Evolutionary conservation across 225 moss, liverwort and hornwort species (phyloP), one percentile per base, ranked within the genome.

Genomic region (Bryum argenteum): DNA sequence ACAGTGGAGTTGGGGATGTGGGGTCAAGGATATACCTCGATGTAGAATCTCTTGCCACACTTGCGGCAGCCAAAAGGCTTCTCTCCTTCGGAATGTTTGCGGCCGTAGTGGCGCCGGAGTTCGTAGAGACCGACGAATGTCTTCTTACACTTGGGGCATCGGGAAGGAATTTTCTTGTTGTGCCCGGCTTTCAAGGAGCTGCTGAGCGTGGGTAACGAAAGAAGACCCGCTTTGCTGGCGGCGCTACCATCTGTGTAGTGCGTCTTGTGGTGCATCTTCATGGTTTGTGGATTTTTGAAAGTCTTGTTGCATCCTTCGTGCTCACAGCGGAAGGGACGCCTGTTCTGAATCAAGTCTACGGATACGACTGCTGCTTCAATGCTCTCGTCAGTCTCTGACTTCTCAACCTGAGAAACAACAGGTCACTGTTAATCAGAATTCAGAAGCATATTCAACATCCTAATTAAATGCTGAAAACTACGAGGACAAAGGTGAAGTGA

Each of bases 241-340:
- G 85, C 67, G 20, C 84, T 83, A 8, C 89, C 89, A 28, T 89
- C 89, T 9, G 87, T 74, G 63, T 79, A 85, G 26, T 93, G 93
- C 6, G 93, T 91, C 74, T 93, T 93, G 81, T 79, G 80, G 66
- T 93, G 93, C 93, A 93, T 93, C 61, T 82, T 90, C 93, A 91
- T 89, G 45, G 93, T 93, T 66, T 93, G 93, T 0, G 89, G 93
- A 47, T 93, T 93, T 75, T 93, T 93, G 75, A 93, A 93, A 0
- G 93, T 93, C 71, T 93, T 93, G 75, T 85, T 84, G 69, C 93
- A 93, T 1, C 85, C 87, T 0, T 69, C 61, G 38, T 85, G 75
- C 3, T 76, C 78, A 48, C 93, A 93, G 52, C 81, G 84, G 48
- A 89, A 93, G 0, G 93, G 93, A 1, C 93, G 91, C 3, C 91